Base-by-base conservation (phyloP, 345 rosid species). In the Lepidium africanum region DNA sequence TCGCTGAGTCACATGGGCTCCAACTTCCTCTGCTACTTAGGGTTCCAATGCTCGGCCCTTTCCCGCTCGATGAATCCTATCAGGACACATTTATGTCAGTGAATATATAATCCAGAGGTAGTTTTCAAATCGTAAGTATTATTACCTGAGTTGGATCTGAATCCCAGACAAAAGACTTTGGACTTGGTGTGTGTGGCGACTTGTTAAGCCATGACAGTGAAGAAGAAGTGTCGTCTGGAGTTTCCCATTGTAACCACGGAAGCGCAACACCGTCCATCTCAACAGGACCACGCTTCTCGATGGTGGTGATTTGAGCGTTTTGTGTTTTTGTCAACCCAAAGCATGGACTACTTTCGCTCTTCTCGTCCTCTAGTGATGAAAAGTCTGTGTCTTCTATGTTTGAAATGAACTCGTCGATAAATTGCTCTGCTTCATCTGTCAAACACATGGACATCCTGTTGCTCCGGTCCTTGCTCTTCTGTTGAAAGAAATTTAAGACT, bases 221-320 rank as follows among this genome's bases (percentile, higher is more conserved):
- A 19, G 83, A 66, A 76, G 79, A 86, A 68, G 77, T 57, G 47
- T 89, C 90, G n/a, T 81, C 81, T 62, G 86, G 80, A 68, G 95
- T 82, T 64, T 94, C 99, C 99, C 97, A 94, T 61, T 86, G 82
- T 76, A 94, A 78, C 97, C 99, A 94, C 23, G 99, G 99, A 58
- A 94, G 77, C 33, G 77, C 82, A 51, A 91, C 87, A 30, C 99
- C 99, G 9, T 94, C 99, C 92, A 87, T 87, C 72, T 91, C 89
- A 10, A 74, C 80, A 52, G 91, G 81, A 38, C 35, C 52, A 63
- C 83, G 72, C 63, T 74, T 80, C 5, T 5, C 49, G 16, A 75
- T 15, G 10, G 76, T 67, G 5, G 86, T 67, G 55, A 78, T 81
- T 32, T 76, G 83, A 61, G 71, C 76, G 71, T 58, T 77, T 59